Conservation (phyloP, 2,329 filamentous ascomycete genomes). For the Sphaerulina vaccinii region DNA sequence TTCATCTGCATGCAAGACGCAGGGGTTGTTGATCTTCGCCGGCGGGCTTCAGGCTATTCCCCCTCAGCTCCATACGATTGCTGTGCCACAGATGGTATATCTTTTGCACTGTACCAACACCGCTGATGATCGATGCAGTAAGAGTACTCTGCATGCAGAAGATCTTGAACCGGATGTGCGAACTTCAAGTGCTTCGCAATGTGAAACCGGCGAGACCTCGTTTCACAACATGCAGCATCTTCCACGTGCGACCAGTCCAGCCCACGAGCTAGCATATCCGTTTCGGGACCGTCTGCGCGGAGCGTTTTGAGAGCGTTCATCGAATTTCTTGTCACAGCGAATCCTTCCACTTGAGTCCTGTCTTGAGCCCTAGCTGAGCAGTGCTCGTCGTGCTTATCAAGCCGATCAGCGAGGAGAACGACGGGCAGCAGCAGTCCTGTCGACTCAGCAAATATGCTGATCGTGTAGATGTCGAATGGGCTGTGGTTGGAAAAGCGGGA, state of each 20-base stretch:
- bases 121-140: too few species aligned
- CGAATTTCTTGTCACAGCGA: too few species aligned
- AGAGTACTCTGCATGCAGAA: too few species aligned
- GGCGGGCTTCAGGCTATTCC: neutral
- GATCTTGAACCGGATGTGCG: too few species aligned
- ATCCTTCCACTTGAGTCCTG: too few species aligned
- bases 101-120: too few species aligned
- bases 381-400: neutral
- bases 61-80: too few species aligned
- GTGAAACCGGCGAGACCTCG: too few species aligned
- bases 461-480: neutral
- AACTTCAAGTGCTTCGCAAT: too few species aligned
- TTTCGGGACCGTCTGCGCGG: neutral
- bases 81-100: too few species aligned
- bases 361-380: neutral
- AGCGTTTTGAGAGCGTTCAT: neutral
- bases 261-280: neutral
- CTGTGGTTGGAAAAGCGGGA: neutral
- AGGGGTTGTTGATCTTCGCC: neutral
- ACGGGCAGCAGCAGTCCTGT: too few species aligned
- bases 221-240: neutral
- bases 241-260: neutral
- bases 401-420: too few species aligned
- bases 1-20: neutral
- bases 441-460: neutral